Conservation (phyloP, 1,284 basidiomycete genomes). For the Leccinum brunneo-olivaceum region DNA sequence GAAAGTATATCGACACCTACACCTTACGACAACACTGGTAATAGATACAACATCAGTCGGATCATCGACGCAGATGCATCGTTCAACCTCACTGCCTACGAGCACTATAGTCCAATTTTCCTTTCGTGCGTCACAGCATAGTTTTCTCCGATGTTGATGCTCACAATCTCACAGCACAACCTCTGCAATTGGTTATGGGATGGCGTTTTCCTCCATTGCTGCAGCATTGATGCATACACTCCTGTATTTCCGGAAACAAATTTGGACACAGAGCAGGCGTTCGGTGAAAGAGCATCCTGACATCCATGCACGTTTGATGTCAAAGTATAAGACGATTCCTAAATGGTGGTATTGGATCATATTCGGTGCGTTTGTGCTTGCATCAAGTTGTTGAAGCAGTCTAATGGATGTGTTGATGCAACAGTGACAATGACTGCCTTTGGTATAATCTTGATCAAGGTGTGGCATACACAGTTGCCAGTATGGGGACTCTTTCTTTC, state of each 20-base stretch:
- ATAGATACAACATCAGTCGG: slow-evolving; percentile 57
- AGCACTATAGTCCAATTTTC: slow-evolving; percentile 78
- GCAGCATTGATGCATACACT: slow-evolving; percentile 62
- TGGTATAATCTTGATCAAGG: slow-evolving; percentile 50
- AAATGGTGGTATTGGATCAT: slow-evolving; percentile 33
- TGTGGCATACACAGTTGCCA: slow-evolving; percentile 52
- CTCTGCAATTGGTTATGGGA: slow-evolving; percentile 63
- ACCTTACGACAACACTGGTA: slow-evolving; percentile 61
- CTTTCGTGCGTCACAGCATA: slow-evolving; percentile 41
- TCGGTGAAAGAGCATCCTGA: slow-evolving; percentile 62
- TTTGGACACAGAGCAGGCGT: slow-evolving; percentile 48
- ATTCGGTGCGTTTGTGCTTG: slow-evolving; percentile 23
- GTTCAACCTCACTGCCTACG: slow-evolving; percentile 63
- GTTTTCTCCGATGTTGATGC: too few species aligned
- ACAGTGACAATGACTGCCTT: slow-evolving; percentile 46
- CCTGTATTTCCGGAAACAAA: slow-evolving; percentile 64
- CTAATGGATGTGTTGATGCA: background rate
- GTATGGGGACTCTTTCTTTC: slow-evolving; percentile 46
- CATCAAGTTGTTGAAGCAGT: background rate
- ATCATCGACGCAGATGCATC: slow-evolving; percentile 56
- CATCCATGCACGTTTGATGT: slow-evolving; percentile 73
- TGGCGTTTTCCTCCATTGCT: slow-evolving; percentile 59
- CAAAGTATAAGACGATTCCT: slow-evolving; percentile 62
- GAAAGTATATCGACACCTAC: slow-evolving; percentile 43
- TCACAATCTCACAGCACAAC: slow-evolving; percentile 23